Evolutionary conservation across 1,284 basidiomycete species (phyloP).

Genomic region (Cryptococcus sp.): DNA sequence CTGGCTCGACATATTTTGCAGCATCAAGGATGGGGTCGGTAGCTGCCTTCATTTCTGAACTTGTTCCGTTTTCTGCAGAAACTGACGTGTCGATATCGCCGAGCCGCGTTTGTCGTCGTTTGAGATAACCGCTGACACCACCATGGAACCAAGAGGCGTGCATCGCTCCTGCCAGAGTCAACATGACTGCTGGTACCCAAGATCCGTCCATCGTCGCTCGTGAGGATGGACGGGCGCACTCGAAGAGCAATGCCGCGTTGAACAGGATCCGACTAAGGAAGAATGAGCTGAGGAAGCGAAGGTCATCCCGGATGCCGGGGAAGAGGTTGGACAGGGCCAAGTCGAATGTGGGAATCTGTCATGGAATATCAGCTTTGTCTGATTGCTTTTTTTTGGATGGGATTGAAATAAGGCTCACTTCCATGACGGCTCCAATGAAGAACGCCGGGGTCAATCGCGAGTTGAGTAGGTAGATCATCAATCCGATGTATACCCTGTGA

Average conservation of each 20-base stretch:
- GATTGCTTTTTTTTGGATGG: not conserved
- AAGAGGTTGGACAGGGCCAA: slow-evolving; percentile 58
- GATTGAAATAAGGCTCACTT: slow-evolving; percentile 39
- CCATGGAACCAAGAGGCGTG: slow-evolving; percentile 62
- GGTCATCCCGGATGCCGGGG: slow-evolving; percentile 58
- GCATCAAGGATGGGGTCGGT: slow-evolving; percentile 1
- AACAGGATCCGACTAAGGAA: slow-evolving; percentile 61
- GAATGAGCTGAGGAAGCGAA: slow-evolving; percentile 60
- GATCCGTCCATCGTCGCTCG: slow-evolving; percentile 45
- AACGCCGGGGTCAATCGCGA: slow-evolving; percentile 58
- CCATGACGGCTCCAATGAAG: slow-evolving; percentile 59
- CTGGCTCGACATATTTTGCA: not conserved
- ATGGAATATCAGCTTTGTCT: not conserved
- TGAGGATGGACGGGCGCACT: slow-evolving; percentile 51
- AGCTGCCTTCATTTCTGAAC: not conserved
- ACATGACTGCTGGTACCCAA: slow-evolving; percentile 54
- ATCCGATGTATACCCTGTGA: slow-evolving; percentile 55
- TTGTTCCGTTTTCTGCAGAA: not conserved
- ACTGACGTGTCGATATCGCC: not conserved
- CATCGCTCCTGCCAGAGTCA: slow-evolving; percentile 57
- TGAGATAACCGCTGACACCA: slow-evolving; percentile 59
- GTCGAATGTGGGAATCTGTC: slow-evolving; percentile 61
- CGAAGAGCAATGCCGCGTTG: slow-evolving; percentile 55
- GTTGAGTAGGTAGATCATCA: slow-evolving; percentile 57
- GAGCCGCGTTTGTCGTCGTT: slow-evolving; percentile 36